Percentiles rank a stretch among this genome's conserved stretches.
phyloP scores from a whole-genome alignment of 2,329 filamentous ascomycete species.

The Fusarium pininemorale region DNA sequence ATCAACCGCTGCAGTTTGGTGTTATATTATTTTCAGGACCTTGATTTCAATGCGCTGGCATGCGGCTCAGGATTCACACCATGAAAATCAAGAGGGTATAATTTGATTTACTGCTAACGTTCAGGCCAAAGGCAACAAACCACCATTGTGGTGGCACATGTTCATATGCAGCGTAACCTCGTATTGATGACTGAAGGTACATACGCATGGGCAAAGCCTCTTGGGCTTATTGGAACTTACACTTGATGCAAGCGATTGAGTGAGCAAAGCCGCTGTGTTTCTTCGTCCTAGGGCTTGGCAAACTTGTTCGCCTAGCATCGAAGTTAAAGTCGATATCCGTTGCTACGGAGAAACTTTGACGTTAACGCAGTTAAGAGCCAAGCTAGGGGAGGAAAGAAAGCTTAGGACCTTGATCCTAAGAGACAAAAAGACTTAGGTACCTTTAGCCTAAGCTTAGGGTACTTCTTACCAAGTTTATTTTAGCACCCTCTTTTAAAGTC shows the following conservation, averaged over 20 bases:
- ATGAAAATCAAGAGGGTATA: neutral
- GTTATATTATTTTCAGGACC: neutral
- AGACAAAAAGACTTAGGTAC: too few species aligned
- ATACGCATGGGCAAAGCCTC: neutral
- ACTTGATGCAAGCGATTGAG: neutral
- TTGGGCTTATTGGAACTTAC: neutral
- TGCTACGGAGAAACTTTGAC: conserved; percentile 28
- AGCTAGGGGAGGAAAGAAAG: too few species aligned
- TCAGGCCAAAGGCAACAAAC: neutral
- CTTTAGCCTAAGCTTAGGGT: too few species aligned
- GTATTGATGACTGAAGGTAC: conserved; percentile 1
- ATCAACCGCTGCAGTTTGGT: neutral
- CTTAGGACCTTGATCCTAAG: too few species aligned
- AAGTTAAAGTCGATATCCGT: neutral
- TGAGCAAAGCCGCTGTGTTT: neutral
- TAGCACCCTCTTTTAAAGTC: too few species aligned
- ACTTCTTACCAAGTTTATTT: too few species aligned
- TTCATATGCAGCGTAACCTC: conserved; percentile 12
- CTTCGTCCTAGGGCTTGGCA: neutral
- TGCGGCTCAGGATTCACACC: neutral
- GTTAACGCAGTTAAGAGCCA: conserved; percentile 6
- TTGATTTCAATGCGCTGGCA: neutral
- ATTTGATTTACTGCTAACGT: neutral
- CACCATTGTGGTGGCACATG: neutral
- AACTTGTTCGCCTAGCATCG: neutral